Evolutionary conservation across 2,329 filamentous ascomycete genomes (phyloP).

Genomic region (Penicillium sp.): DNA sequence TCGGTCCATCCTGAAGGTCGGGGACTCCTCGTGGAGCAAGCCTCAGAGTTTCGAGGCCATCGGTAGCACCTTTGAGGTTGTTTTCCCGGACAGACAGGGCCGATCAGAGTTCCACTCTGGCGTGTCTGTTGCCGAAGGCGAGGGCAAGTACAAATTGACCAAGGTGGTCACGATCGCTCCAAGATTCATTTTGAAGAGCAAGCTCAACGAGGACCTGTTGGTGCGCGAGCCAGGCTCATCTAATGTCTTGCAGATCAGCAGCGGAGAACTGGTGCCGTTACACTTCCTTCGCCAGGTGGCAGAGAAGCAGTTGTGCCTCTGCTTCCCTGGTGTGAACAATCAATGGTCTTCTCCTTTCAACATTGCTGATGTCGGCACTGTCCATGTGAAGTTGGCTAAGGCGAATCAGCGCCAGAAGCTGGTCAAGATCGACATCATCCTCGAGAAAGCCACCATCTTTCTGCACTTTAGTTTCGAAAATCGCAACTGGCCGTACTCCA

Average conservation of each 20-base stretch:
- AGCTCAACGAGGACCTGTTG: constrained; percentile 82
- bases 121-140: constrained; percentile 82
- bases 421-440: constrained; percentile 81
- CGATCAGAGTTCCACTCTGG: constrained; percentile 86
- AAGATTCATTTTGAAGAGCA: constrained; percentile 92
- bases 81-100: constrained; percentile 71
- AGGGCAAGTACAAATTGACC: constrained; percentile 97
- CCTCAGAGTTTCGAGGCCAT: constrained; percentile 98
- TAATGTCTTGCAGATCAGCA: constrained; percentile 73
- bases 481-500: constrained; percentile 97
- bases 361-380: constrained; percentile 89
- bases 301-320: constrained; percentile 87
- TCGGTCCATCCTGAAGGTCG: constrained; percentile 81
- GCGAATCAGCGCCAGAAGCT: constrained; percentile 85
- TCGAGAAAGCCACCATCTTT: constrained; percentile 94
- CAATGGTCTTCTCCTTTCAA: constrained; percentile 98
- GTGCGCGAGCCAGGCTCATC: constrained; percentile 92
- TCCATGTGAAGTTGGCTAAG: constrained; percentile 91
- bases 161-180: constrained; percentile 94
- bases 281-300: constrained; percentile 83
- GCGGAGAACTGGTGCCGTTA: constrained; percentile 79
- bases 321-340: constrained; percentile 91
- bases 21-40: constrained; percentile 93
- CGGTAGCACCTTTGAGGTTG: constrained; percentile 85
- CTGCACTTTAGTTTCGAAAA: constrained; percentile 85